Percentiles rank a stretch among this genome's conserved stretches.
Evolutionary conservation across 2,329 filamentous ascomycete species (phyloP).

Genomic region (Cladophialophora bantiana): DNA sequence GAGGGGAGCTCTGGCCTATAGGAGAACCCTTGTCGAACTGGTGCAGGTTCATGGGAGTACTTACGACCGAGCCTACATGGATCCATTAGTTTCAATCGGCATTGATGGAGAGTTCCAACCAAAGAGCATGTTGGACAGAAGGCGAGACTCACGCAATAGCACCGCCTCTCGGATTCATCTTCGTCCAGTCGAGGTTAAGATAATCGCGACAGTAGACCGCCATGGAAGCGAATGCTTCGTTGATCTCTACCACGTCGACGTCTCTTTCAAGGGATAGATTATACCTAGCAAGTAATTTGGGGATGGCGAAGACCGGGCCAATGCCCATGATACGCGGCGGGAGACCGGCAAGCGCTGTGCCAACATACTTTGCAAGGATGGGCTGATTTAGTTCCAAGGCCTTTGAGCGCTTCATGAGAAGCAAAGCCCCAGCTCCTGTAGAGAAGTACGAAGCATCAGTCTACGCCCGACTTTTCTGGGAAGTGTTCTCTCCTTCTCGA

Average conservation of each 20-base stretch:
- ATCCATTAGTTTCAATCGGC: background rate
- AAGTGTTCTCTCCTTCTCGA: conserved; percentile 55
- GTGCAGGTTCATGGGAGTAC: background rate
- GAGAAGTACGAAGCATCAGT: conserved; percentile 39
- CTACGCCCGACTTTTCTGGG: conserved; percentile 5
- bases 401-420: conserved; percentile 93
- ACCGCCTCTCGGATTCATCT: conserved; percentile 88
- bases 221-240: conserved; percentile 98
- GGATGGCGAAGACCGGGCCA: conserved; percentile 63
- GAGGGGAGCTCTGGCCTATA: background rate
- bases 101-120: background rate
- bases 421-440: conserved; percentile 73
- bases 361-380: conserved; percentile 92
- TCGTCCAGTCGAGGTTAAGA: conserved; percentile 65
- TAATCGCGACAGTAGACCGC: conserved; percentile 89
- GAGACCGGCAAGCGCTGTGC: conserved; percentile 86
- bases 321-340: conserved; percentile 87
- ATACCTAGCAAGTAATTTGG: conserved; percentile 79
- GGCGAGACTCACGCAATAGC: conserved; percentile 93
- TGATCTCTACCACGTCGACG: conserved; percentile 89
- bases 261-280: conserved; percentile 78
- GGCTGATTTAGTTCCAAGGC: conserved; percentile 86
- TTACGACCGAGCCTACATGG: background rate
- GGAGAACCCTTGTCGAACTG: background rate
- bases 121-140: conserved; percentile 61